Evolutionary conservation across 1,284 basidiomycete genomes (phyloP), one percentile per base, ranked within the genome.

Genomic region (Cutaneotrichosporon daszewskae): DNA sequence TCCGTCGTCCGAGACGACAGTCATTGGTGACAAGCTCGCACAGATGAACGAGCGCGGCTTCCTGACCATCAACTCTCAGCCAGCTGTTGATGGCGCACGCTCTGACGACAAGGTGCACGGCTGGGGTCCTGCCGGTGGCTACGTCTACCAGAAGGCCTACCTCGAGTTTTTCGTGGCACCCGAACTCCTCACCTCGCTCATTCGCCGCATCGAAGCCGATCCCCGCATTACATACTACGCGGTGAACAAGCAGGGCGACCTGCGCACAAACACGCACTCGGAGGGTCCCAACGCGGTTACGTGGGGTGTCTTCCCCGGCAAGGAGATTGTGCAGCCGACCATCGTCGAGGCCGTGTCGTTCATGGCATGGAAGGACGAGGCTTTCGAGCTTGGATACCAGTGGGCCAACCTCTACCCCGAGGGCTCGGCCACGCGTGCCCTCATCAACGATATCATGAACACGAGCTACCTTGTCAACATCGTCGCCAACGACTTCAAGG

Each of bases 81-180:
- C 94, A 11, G 90, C 94, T 4, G 94, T 98, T 26, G 90, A 97
- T 64, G 94, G 92, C 37, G 88, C 79, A 10, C 76, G 77, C 46
- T 92, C 88, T 58, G 82, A 87, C 51, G 87, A 97, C 73, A 81
- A 83, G 51, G 76, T 82, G 2, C 85, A 89, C 65, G 94, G 94
- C 10, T 98, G 95, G 85, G 94, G 94, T 12, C 95, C 95, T 2
- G 76, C 81, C 42, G 68, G 72, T 18, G 94, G 94, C 1, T 97
- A 89, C 63, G 84, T 98, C 31, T 98, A 96, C 72, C 94, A 98
- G 72, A 98, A 98, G 79, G 92, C 94, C 5, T 99, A 99, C 72
- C 80, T 99, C 45, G 95, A 98, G 68, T 98, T 95, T 75, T 95
- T 95, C 63, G 87, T 89, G 20, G 78, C 79, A 28, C 84, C 87